Evolutionary conservation across 2,329 filamentous ascomycete genomes (phyloP).

Genomic region (Claviceps sp.): DNA sequence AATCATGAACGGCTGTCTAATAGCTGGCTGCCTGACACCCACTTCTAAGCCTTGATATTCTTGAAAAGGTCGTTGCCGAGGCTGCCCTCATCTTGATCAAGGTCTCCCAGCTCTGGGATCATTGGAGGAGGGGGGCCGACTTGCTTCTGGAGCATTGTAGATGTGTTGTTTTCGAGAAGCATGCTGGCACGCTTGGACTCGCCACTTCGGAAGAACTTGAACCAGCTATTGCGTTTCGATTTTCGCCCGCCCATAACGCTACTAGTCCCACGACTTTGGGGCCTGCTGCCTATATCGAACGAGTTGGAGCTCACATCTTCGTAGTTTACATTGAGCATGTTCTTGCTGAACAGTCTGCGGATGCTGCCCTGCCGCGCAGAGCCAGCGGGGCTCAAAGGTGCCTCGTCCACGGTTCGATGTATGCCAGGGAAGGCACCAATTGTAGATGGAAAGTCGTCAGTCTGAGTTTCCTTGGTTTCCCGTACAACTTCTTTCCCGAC

Average conservation of each 20-base stretch:
- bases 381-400: constrained; percentile 36
- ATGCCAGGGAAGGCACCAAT: constrained; percentile 32
- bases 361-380: constrained; percentile 42
- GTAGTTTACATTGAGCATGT: constrained; percentile 40
- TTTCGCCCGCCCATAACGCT: constrained; percentile 39
- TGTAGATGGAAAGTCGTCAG: constrained; percentile 6
- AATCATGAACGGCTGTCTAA: neutral
- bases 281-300: constrained; percentile 27
- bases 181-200: constrained; percentile 29
- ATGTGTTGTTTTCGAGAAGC: constrained; percentile 23
- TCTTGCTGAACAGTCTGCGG: constrained; percentile 43
- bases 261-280: constrained; percentile 35
- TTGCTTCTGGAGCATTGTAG: constrained; percentile 19
- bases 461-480: neutral
- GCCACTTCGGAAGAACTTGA: constrained; percentile 35
- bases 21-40: neutral
- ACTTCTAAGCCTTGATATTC: constrained; percentile 37
- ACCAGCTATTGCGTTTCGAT: constrained; percentile 45
- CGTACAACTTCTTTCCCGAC: neutral
- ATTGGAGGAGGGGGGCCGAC: constrained; percentile 43
- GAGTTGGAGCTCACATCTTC: constrained; percentile 33
- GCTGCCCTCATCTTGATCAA: constrained; percentile 34
- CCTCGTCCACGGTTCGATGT: constrained; percentile 37
- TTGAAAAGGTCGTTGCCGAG: constrained; percentile 44
- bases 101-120: constrained; percentile 43